Evolutionary conservation across 1,284 basidiomycete genomes (phyloP).

Genomic region (Melampsora larici-populina): DNA sequence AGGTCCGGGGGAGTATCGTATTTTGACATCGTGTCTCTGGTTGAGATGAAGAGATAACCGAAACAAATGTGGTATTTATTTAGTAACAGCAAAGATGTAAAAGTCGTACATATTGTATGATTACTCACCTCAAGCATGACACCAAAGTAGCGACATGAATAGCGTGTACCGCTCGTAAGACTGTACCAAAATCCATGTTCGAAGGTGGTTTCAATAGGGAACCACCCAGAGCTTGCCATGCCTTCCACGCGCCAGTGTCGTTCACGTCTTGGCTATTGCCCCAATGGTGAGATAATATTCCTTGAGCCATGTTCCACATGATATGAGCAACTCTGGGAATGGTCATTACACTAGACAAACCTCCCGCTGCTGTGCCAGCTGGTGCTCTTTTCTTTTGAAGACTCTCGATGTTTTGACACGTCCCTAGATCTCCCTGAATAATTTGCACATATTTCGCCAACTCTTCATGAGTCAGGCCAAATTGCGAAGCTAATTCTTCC

Average conservation of each 20-base stretch:
- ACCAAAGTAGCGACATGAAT: background rate
- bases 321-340: no score
- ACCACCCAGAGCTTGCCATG: slow-evolving; percentile 2
- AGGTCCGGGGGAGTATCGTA: background rate
- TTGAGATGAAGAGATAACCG: background rate
- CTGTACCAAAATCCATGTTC: slow-evolving; percentile 8
- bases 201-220: background rate
- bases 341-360: no score
- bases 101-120: background rate
- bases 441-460: no score
- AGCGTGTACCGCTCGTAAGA: background rate
- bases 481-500: no score
- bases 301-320: slow-evolving; percentile 6
- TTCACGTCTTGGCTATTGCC: background rate
- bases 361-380: no score
- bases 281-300: background rate
- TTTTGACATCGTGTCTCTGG: no score
- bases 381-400: no score
- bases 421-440: no score
- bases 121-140: background rate
- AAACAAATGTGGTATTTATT: no score
- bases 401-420: no score
- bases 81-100: background rate
- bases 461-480: no score
- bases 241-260: no score